Evolutionary conservation across 345 rosid genomes (phyloP), one percentile per base, ranked within the genome.

Genomic region (Iberis pinnata): DNA sequence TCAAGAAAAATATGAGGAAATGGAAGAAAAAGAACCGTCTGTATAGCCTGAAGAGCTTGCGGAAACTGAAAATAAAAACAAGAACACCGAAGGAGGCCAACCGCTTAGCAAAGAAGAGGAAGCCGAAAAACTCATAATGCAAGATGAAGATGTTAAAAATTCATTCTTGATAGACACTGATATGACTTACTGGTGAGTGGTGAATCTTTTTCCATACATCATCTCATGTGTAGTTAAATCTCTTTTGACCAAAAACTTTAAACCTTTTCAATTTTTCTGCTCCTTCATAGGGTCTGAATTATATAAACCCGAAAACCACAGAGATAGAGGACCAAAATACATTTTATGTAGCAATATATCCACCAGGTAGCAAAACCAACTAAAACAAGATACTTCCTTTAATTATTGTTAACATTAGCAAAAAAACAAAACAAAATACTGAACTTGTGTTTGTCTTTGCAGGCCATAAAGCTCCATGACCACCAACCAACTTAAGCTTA

Each of bases 271-370:
- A 33, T 36, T 36, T 60, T 15, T 25, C 9, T 48, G 31, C 43
- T 56, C 35, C 3, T 61, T 60, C 19, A 15, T 62, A 88, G 99
- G 78, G 77, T 18, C 65, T 88, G 76, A 73, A 64, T 58, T 86
- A 93, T 72, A 87, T 90, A 66, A 68, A 51, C 65, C 88, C 90
- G 18, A 71, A 61, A 43, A 88, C 86, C 35, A 53, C 88, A 58
- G 88, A 81, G 59, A 76, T 85, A 35, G 85, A 88, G 19, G 89
- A 93, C 56, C 81, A 76, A 62, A 93, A 85, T 76, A 85, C 99
- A 33, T 65, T 83, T 58, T 94, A 95, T 68, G 75, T 93, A 50
- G 97, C 99, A 51, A 88, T 88, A 69, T 82, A 85, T 62, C 87
- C 98, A 18, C 80, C 75, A 68, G 83, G 77, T 73, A 80, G 81